Base-by-base conservation (phyloP, 208 protist genomes). In the Trypanosoma melophagium region DNA sequence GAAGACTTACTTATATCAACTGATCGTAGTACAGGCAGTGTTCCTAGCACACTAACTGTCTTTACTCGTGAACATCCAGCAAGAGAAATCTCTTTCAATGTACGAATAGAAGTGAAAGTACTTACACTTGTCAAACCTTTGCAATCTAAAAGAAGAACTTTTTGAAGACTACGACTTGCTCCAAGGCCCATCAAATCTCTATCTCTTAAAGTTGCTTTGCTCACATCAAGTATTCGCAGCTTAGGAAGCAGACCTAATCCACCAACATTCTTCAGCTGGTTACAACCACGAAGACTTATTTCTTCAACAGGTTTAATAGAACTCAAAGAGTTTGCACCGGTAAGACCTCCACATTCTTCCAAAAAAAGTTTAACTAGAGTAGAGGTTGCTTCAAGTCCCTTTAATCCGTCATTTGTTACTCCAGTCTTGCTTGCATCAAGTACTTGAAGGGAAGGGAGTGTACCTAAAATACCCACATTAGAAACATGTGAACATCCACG, bases 71-170 rank as follows among this genome's bases (percentile, higher is more conserved):
- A 35, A 31, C 57, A 61, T 51, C 57, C 41, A 5, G 19, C 14
- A 61, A 61, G 57, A 51, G 31, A 7, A 50, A 61, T 50, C 28
- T 51, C 57, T 41, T 61, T 40, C 14, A 61, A 22, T 41, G 57
- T 51, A 7, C 4, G 19, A 50, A 61, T 50, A 12, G 14, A 44
- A 44, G 40, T 44, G 12, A 44, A 44, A 14, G 40, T 12, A 44
- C 12, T 44, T 12, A 44, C 40, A 44, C 40, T 44, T 44, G 40
- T 14, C 12, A 44, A 44, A 7, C 7, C 12, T 44, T 44, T 44
- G 12, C 40, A 44, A 44, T 44, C 40, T 44, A 14, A 7, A 44
- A 44, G 40, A 44, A 44, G 12, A 14, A 44, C 12, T 44, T 44
- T 44, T 44, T 44, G 8, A 14, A 44, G 12, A 44, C 8, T 14